Conservation (phyloP, 352 stramenopile species). For the Thraustotheca clavata region DNA sequence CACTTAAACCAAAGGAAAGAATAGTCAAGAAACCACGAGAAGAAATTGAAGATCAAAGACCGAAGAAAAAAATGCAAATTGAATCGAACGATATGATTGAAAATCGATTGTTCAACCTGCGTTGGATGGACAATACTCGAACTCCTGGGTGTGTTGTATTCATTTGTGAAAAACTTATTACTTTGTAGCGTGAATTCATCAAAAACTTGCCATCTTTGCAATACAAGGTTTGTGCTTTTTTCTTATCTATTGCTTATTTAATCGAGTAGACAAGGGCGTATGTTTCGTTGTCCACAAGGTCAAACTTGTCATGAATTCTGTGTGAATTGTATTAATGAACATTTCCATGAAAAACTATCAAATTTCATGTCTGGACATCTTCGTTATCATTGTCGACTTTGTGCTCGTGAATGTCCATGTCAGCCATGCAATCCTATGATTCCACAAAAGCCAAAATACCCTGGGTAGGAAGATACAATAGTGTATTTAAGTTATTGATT, state of each 20-base stretch:
- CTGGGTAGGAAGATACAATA: too few species aligned
- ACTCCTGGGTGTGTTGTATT: neutral
- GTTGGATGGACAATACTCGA: neutral
- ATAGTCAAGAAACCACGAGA: neutral
- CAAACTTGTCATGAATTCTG: neutral
- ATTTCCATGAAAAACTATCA: neutral
- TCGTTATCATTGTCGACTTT: conserved; percentile 11
- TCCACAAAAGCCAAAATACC: too few species aligned
- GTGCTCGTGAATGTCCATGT: neutral
- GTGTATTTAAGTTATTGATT: too few species aligned
- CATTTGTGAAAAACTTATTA: neutral
- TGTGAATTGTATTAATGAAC: neutral
- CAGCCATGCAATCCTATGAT: neutral
- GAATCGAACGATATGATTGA: neutral
- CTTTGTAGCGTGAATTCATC: neutral
- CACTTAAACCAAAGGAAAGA: neutral
- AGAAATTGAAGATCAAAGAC: neutral
- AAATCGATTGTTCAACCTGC: conserved; percentile 2
- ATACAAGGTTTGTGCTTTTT: neutral
- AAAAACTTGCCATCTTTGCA: conserved; percentile 11
- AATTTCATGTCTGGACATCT: neutral
- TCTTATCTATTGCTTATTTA: neutral
- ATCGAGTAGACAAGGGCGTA: conserved; percentile 7
- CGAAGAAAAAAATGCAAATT: neutral
- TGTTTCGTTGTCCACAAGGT: conserved; percentile 13